These are phyloP conservation scores for Mycosphaerelloides madeirae DNA, from an alignment of 2,329 filamentous ascomycete genomes.

Conservation along the genomic window DNA sequence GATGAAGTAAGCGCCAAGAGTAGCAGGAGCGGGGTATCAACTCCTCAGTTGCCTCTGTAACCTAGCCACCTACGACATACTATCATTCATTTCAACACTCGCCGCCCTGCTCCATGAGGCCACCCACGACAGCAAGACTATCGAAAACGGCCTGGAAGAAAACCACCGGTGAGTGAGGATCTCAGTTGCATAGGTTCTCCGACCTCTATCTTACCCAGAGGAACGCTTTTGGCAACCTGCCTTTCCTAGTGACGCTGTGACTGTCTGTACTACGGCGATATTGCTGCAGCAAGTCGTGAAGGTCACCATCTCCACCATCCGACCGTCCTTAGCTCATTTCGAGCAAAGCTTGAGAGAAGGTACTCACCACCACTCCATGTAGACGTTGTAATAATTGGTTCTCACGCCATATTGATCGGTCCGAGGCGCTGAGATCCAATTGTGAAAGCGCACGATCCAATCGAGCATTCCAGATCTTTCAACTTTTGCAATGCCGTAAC, in stretches of 20 bases:
- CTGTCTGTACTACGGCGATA: background rate
- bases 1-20: too few relatives aligned
- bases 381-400: conserved; percentile 1
- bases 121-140: conserved; percentile 10
- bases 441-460: conserved; percentile 2
- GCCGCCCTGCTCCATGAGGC: conserved; percentile 12
- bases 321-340: too few relatives aligned
- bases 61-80: background rate
- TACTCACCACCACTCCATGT: conserved; percentile 9
- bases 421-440: too few relatives aligned
- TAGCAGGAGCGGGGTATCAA: too few relatives aligned
- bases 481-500: conserved; percentile 4
- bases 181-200: too few relatives aligned
- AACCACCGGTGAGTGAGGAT: background rate
- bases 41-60: background rate
- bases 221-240: background rate
- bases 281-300: background rate
- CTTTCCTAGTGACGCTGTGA: background rate
- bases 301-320: too few relatives aligned
- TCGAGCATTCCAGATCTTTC: conserved; percentile 1
- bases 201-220: background rate
- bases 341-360: background rate
- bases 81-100: background rate
- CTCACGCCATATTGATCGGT: too few relatives aligned
- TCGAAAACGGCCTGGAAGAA: conserved; percentile 17